phyloP scores from a whole-genome alignment of 192 early-diverging fungal species.

The Podila epigama region DNA sequence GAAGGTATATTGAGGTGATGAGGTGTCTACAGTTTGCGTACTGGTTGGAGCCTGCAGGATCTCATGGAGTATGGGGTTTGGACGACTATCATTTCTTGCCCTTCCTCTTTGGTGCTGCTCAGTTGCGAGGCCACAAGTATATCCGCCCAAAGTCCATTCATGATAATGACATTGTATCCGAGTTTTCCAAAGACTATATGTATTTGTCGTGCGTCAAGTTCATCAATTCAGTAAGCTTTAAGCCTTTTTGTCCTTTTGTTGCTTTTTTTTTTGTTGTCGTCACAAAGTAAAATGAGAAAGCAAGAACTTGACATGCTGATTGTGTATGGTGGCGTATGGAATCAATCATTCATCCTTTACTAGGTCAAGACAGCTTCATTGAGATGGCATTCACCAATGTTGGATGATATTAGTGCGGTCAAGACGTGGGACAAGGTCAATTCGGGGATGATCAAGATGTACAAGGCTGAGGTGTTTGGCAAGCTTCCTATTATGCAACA shows the following conservation, averaged over 20 bases:
- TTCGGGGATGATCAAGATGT: conserved; percentile 95
- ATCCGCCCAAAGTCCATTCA: conserved; percentile 95
- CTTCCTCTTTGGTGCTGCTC: conserved; percentile 90
- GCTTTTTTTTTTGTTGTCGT: neutral
- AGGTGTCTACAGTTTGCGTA: conserved; percentile 88
- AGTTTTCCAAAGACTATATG: conserved; percentile 93
- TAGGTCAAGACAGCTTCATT: conserved; percentile 74
- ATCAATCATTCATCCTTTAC: neutral
- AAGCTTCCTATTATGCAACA: conserved; percentile 99
- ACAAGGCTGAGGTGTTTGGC: conserved; percentile 88
- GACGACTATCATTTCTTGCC: conserved; percentile 99
- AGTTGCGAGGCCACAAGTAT: conserved; percentile 89
- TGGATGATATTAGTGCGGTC: conserved; percentile 90
- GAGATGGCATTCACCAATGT: conserved; percentile 93
- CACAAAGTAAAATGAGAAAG: conserved; percentile 49
- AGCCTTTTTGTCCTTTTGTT: neutral
- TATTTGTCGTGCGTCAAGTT: conserved; percentile 94
- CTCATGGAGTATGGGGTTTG: conserved; percentile 99
- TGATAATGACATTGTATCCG: conserved; percentile 84
- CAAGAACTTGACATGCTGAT: too few species aligned
- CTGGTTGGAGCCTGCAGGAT: conserved; percentile 97
- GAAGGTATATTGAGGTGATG: conserved; percentile 87
- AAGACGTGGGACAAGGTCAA: conserved; percentile 91
- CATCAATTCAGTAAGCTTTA: conserved; percentile 77
- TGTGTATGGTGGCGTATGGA: too few species aligned